A percentile compares a stretch with the other conserved stretches of the same genome.
Conservation (phyloP, 1,284 basidiomycete genomes). For the Meira nashicola region DNA sequence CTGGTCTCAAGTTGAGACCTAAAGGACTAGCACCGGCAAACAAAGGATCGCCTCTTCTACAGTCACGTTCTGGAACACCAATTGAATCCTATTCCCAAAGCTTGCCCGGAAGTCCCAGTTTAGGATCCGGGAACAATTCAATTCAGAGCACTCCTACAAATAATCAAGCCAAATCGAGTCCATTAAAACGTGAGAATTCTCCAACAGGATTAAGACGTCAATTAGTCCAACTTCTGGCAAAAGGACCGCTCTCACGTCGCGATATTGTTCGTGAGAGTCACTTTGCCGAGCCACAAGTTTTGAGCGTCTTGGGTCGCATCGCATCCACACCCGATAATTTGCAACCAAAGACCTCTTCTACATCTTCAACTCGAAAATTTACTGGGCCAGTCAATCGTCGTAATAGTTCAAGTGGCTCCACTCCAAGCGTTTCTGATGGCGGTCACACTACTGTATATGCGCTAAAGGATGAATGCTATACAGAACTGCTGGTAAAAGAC, state of each 20-base stretch:
- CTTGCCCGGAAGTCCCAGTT: slow-evolving; percentile 2
- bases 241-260: slow-evolving; percentile 4
- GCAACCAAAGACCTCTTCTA: background rate
- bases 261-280: slow-evolving; percentile 3
- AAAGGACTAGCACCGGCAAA: slow-evolving; percentile 4
- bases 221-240: slow-evolving; percentile 8
- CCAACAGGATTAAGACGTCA: background rate
- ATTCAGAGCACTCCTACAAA: background rate
- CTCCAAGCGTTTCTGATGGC: background rate
- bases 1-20: slow-evolving; percentile 2
- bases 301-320: background rate
- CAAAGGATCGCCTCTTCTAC: background rate
- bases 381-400: slow-evolving; percentile 4
- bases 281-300: background rate
- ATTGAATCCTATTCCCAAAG: background rate
- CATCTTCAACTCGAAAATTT: background rate
- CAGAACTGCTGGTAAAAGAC: background rate
- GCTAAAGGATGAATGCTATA: slow-evolving; percentile 2
- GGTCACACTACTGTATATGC: slow-evolving; percentile 1
- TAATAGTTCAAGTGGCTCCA: background rate
- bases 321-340: background rate
- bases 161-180: background rate
- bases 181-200: background rate
- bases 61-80: slow-evolving; percentile 1
- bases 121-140: background rate